Base-by-base conservation (phyloP, 371 early-diverging fungal species). In the Actinomortierella ambigua region DNA sequence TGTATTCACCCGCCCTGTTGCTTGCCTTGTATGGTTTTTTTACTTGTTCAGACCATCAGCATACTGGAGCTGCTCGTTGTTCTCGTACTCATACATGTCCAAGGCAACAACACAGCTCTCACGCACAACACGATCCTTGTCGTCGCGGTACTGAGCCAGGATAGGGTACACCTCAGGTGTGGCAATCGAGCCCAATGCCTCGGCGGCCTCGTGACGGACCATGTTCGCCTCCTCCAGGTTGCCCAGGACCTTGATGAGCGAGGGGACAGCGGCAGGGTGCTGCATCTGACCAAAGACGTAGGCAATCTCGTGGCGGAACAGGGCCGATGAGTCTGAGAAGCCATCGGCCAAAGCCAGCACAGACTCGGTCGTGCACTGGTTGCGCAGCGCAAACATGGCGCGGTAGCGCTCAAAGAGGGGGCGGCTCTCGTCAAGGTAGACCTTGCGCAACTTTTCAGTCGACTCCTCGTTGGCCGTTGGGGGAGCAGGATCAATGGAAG, bases 131-230 rank as follows among this genome's bases (percentile, higher is more conserved):
- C 86, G 85, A 58, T 93, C 94, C 15, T 86, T 63, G 69, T 95
- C 95, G 7, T 90, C 64, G 51, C 84, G 79, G 73, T 87, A 97
- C 65, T 87, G 67, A 52, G 86, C 70, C 47, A 99, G 84, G 18
- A 88, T 85, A 14, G 85, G 82, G 44, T 94, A 78, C 46, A 91
- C 91, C 77, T 98, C 96, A 34, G 93, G 89, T 4, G 93, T 94
- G 39, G 97, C 99, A 75, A 99, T 96, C 2, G 97, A 94, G n/a
- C 99, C 99, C 53, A 99, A 81, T 7, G 99, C 99, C 83, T 99
- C 99, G 24, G 99, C 99, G 59, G 94, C 93, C 82, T 99, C 99
- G 75, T 99, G 99, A 34, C 99, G 90, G 8, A 99, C 99, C 98
- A 99, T 99, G 59, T 90, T 84, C 22, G 85, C 89, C 78, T 99